Conservation (phyloP, 2,329 filamentous ascomycete genomes). For the Pestalotiopsis sp. region DNA sequence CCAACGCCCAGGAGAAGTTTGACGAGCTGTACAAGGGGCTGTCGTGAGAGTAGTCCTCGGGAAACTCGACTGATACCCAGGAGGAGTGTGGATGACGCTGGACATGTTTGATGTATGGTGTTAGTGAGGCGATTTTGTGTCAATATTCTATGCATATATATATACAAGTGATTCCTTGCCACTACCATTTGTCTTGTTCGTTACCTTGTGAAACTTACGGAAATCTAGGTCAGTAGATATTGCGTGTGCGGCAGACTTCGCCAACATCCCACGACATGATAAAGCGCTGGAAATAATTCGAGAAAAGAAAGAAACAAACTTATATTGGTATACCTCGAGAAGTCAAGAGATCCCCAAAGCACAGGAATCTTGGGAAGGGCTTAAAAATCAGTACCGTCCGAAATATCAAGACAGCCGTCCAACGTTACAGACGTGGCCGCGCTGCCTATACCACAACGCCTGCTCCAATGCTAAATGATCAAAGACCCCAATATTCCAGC, state of each 20-base stretch:
- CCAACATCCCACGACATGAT: neutral
- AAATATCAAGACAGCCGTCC: neutral
- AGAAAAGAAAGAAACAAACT: neutral
- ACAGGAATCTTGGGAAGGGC: neutral
- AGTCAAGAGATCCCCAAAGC: neutral
- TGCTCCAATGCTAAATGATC: neutral
- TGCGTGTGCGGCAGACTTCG: neutral
- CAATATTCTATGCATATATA: neutral
- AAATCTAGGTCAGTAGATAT: neutral
- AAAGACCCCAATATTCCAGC: neutral
- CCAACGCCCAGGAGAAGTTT: conserved; percentile 55
- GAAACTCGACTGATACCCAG: too few relatives aligned
- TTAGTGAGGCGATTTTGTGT: neutral
- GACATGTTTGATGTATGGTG: too few relatives aligned
- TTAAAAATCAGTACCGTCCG: neutral
- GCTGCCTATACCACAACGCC: neutral
- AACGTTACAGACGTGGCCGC: neutral
- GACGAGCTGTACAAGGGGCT: conserved; percentile 45
- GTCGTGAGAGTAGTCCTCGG: too few relatives aligned
- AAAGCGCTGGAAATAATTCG: neutral
- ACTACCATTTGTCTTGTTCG: too few relatives aligned
- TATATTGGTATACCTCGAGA: neutral
- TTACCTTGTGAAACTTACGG: neutral
- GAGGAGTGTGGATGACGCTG: neutral
- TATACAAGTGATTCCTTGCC: too few relatives aligned